Evolutionary conservation across 2,329 filamentous ascomycete species (phyloP), one percentile per base, ranked within the genome.

Genomic region (Mycosphaerella sp.): DNA sequence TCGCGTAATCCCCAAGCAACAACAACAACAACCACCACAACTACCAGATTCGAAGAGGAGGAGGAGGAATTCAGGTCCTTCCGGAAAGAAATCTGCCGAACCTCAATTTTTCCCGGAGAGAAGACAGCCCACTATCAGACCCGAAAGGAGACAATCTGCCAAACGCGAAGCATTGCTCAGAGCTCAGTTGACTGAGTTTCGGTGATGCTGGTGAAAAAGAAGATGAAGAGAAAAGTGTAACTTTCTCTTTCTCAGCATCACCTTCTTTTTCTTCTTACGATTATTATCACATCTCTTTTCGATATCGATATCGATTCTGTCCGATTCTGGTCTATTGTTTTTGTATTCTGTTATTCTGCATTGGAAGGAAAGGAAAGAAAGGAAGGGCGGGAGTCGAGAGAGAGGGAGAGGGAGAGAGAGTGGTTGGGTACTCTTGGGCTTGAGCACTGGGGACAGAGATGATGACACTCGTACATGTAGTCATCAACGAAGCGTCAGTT

Each of bases 71-170:
- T 17, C n/a, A 16, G 36, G 13, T 17, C 12, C 36, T 17, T 27
- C 44, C 3, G 32, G 27, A 28, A 28, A 35, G 5, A 16, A 30
- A 17, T 47, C 44, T 40, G 13, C 27, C 5, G 34, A 41, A 4
- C 45, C 45, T 12, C 27, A 34, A 13, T 34, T 49, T 16, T 18
- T 49, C 4, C 45, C 45, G 2, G 45, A 49, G n/a, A 21, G 45
- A 16, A 27, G 37, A 14, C 37, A 49, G n/a, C 34, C 44, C 3
- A 49, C 37, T 1, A 17, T 41, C 5, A n/a, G 45, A 10, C 45
- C 45, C 2, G 45, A 49, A 17, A 32, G 45, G 16, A 41, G 45
- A 25, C 45, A 49, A 8, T 34, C 25, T 35, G 25, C 27, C n/a
- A n/a, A n/a, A n/a, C n/a, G n/a, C n/a, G n/a, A n/a, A n/a, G n/a